Evolutionary conservation across 139 green algal genomes (phyloP).

Genomic region (Edaphochlamys debaryana): DNA sequence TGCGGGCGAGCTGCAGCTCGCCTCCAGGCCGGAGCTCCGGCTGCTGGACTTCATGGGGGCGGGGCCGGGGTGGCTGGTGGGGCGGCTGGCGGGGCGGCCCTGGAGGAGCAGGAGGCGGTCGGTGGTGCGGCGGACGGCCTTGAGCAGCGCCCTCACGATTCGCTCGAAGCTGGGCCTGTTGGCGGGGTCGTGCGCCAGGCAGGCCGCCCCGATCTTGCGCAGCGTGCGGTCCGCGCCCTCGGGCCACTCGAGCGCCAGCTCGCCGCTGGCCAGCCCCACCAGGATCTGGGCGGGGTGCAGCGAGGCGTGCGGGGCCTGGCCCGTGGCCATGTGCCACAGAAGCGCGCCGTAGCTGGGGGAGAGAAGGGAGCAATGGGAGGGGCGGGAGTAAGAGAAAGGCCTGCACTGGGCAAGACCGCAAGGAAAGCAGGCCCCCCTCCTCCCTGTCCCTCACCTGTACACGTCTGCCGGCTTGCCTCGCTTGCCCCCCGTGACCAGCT

Average conservation of each 20-base stretch:
- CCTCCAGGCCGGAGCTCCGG: too few species aligned
- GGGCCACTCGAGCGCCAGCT: slow-evolving; percentile 41
- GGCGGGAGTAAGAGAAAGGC: neutral
- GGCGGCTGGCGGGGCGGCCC: too few species aligned
- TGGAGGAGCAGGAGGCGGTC: too few species aligned
- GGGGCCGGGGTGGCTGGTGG: too few species aligned
- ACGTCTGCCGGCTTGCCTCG: neutral
- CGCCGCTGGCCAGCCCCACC: slow-evolving; percentile 19
- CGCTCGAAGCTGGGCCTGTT: slow-evolving; percentile 45
- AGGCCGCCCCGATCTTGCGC: slow-evolving; percentile 39
- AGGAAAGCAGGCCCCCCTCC: too few species aligned
- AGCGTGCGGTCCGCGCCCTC: slow-evolving; percentile 4
- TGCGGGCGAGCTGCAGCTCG: too few species aligned
- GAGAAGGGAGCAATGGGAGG: neutral
- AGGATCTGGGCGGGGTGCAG: slow-evolving; percentile 41
- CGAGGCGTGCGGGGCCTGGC: slow-evolving; percentile 33
- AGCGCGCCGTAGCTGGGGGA: slow-evolving; percentile 44
- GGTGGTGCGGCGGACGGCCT: too few species aligned
- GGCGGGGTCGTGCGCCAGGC: slow-evolving; percentile 29
- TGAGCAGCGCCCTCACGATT: slow-evolving; percentile 30
- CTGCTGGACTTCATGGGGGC: too few species aligned
- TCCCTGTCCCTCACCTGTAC: neutral
- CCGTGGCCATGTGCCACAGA: slow-evolving; percentile 44
- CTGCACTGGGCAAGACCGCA: neutral
- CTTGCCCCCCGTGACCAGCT: neutral